Evolutionary conservation across 495 filamentous ascomycete species (phyloP), one percentile per base, ranked within the genome.

Genomic region (Lepidopterella palustris): DNA sequence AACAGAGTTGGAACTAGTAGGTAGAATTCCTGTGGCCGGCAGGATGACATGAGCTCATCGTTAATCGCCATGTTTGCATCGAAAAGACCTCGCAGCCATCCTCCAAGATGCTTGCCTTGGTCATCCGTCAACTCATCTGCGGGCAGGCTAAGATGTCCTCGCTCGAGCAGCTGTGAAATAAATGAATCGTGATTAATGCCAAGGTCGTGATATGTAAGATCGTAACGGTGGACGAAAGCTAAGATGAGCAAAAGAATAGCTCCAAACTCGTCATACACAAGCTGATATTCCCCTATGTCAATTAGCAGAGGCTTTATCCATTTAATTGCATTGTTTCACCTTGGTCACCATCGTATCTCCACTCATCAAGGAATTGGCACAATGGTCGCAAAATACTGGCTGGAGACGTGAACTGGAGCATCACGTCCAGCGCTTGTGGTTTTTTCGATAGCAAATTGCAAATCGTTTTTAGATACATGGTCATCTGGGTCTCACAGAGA

Each of bases 211-310:
- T 78, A 72, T 0, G 79, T 81, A 21, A 98, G 74, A 39, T 84
- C 80, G 66, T 95, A 97, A 15, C 95, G 90, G 65, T 93, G 83
- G 55, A 88, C 84, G 63, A 95, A 87, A 0, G 87, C 86, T 20
- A 96, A 73, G 0, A 96, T 80, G 1, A 98, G 76, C 2, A 97
- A 80, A 5, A 97, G 76, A 15, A 97, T 86, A 42, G 88, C 87
- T 0, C 91, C 90, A 59, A 97, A 98, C 60, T 98, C 95, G 62
- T 97, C 92, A 66, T 97, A 97, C 1, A 96, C 87, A 0, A 92
- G 93, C 68, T 97, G 92, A 65, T 93, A 93, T 69, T 98, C 93
- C 32, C 86, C 85, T 77, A 39, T 8, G 28, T 20, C 15, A 29
- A 45, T 66, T 25, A 66, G 59, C 40, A 27, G 32, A 11, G 4